Conservation (phyloP, 2,329 filamentous ascomycete genomes). For the Colletotrichum cuscutae region DNA sequence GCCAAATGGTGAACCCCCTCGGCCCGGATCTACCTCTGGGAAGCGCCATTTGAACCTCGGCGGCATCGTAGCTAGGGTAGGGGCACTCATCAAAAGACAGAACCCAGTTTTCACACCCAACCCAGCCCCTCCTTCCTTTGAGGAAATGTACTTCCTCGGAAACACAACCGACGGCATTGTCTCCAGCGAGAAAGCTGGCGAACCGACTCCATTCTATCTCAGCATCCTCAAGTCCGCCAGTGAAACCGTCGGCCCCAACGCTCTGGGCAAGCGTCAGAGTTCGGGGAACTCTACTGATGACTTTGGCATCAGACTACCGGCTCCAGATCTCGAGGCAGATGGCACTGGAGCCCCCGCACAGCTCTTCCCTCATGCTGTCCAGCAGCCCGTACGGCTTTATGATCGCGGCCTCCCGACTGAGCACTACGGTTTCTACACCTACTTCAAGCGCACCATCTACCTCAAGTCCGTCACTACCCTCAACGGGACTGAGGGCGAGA, state of each 20-base stretch:
- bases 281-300: conserved; percentile 34
- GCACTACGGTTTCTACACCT: conserved; percentile 94
- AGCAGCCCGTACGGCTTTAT: conserved; percentile 86
- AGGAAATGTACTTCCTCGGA: conserved; percentile 84
- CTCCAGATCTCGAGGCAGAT: conserved; percentile 71
- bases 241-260: conserved; percentile 43
- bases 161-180: conserved; percentile 83
- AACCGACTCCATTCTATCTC: conserved; percentile 90
- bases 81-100: conserved; percentile 33
- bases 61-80: conserved; percentile 31
- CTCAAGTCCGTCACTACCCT: conserved; percentile 68
- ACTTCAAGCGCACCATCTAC: conserved; percentile 90
- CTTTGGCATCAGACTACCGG: conserved; percentile 59
- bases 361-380: conserved; percentile 75
- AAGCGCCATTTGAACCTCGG: conserved; percentile 13
- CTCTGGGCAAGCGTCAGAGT: conserved; percentile 42
- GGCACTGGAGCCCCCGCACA: conserved; percentile 78
- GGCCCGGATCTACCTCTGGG: conserved; percentile 31
- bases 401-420: conserved; percentile 84
- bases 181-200: conserved; percentile 77
- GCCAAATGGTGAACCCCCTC: conserved; percentile 49
- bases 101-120: conserved; percentile 56
- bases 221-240: conserved; percentile 69
- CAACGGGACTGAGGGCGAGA: conserved; percentile 53
- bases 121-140: conserved; percentile 67